Base-by-base conservation (phyloP, 192 early-diverging fungal genomes). In the Rhizophagus prolifer region DNA sequence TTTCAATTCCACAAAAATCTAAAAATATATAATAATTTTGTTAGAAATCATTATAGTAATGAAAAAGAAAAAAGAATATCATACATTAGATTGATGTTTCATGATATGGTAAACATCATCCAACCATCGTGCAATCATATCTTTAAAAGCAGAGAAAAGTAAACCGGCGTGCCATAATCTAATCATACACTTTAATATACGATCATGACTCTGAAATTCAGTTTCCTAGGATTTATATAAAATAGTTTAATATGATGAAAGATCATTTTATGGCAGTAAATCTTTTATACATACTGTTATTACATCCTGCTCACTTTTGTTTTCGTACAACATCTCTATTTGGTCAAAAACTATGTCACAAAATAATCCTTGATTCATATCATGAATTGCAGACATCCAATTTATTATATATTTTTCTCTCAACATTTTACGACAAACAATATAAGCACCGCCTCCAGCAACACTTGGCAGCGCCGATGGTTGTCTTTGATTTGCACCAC, bases 301-400 rank as follows among this genome's bases (percentile, higher is more conserved):
- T 3, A 72, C 75, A n/a, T 61, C 71, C 8, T 81, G 68, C 25
- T 69, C 34, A 10, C 73, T 80, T 58, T 85, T 75, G 60, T 82
- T 81, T 26, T 85, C 76, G 44, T 84, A 80, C 28, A 87, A 54
- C 34, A 83, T 83, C 9, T 80, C 47, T 21, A 87, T 81, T 21
- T 82, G 78, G 4, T 83, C 77, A 78, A 81, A 88, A 3, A 80
- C 59, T 14, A 87, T 81, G 0, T 80, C 73, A 47, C 70, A 67
- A 78, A 84, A 88, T 12, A 72, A 34, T 36, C 79, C 64, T 0
- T 65, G 72, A 69, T 88, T 80, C 79, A 86, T 44, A 7, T 86
- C 75, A 74, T 87, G 83, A 19, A 87, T 47, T 46, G 73, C 58
- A 10, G 77, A 79, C 76, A 90, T 63, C 88, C 88, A 90, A 12